A percentile compares a stretch with the other conserved stretches of the same genome.
Evolutionary conservation across 257 asterid species (phyloP).

Genomic region (Lycium barbarum): DNA sequence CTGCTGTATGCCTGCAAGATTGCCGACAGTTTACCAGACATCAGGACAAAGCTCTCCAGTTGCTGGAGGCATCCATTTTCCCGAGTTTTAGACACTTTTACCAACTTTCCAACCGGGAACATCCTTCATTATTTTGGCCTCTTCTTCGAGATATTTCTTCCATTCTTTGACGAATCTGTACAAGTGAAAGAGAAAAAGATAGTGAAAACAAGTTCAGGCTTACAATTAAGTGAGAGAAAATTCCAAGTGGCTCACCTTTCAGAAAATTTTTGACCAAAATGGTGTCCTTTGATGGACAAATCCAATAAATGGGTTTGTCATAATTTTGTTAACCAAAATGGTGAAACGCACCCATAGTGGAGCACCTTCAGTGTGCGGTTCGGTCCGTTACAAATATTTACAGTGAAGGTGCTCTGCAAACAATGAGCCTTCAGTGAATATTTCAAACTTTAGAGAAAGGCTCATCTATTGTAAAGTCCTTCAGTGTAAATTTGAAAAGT

Average conservation of each 20-base stretch:
- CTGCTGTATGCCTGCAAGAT: background rate
- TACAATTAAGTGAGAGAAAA: background rate
- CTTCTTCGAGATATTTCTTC: conserved; percentile 79
- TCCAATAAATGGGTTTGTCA: too few species aligned
- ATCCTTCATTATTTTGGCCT: conserved; percentile 89
- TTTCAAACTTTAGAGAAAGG: too few species aligned
- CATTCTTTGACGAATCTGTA: conserved; percentile 75
- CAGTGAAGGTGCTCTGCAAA: too few species aligned
- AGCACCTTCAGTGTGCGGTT: too few species aligned
- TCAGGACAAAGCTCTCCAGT: conserved; percentile 96
- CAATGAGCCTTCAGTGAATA: too few species aligned
- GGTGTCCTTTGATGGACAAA: too few species aligned
- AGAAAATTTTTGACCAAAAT: background rate
- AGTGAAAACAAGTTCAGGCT: background rate
- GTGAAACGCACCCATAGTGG: too few species aligned
- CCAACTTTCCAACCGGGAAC: conserved; percentile 98
- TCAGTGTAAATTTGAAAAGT: too few species aligned
- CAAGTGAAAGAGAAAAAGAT: background rate
- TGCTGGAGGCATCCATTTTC: conserved; percentile 97
- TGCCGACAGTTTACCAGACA: conserved; percentile 58
- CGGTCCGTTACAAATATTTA: too few species aligned
- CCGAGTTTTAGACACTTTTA: conserved; percentile 85
- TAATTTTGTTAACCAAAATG: too few species aligned
- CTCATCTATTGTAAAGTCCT: too few species aligned
- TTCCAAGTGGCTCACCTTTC: conserved; percentile 55